Evolutionary conservation across 2,329 filamentous ascomycete genomes (phyloP), one percentile per base, ranked within the genome.

Genomic region (Tolypocladium ovalisporum): DNA sequence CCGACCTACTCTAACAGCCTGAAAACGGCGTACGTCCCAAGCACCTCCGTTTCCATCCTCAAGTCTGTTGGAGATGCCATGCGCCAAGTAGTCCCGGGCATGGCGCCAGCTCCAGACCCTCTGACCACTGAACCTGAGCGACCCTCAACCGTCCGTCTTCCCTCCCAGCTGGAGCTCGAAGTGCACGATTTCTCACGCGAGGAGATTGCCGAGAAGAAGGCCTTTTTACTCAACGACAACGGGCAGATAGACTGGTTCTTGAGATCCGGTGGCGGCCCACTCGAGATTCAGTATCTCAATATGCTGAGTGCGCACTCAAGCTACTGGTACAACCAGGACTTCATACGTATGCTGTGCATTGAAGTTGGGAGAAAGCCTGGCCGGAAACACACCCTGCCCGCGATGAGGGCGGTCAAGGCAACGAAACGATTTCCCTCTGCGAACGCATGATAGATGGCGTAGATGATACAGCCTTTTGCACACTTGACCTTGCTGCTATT

Each of bases 261-360:
- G 54, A 85, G 85, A 54, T 91, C 90, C 9, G 89, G 90, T 0
- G 88, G 89, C 1, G 94, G 94, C 0, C 87, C 92, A 4, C 76
- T 99, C 39, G 94, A 96, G 71, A 91, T 97, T 29, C 92, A 97
- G 72, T 99, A 99, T 69, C 73, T 97, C 39, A 97, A 96, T 63
- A 99, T 99, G 94, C 75, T 99, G 56, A 89, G 90, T 58, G 94
- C 94, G 10, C 94, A 99, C 71, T 91, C 89, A 57, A 93, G 89
- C 68, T 99, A 99, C 71, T 99, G 94, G 94, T 81, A 84, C 2
- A 85, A 88, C 65, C 82, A 78, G 34, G 94, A 97, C 68, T 92
- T 99, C 69, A 86, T 96, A n/a, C 78, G 92, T 51, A 86, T 97
- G 77, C 73, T 97, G 54, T 95, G 95, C 49, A 78, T 93, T 36